Percentiles rank a stretch among this genome's conserved stretches.
Conservation (phyloP, 106 monocot species). For the Phalaenopsis equestris region DNA sequence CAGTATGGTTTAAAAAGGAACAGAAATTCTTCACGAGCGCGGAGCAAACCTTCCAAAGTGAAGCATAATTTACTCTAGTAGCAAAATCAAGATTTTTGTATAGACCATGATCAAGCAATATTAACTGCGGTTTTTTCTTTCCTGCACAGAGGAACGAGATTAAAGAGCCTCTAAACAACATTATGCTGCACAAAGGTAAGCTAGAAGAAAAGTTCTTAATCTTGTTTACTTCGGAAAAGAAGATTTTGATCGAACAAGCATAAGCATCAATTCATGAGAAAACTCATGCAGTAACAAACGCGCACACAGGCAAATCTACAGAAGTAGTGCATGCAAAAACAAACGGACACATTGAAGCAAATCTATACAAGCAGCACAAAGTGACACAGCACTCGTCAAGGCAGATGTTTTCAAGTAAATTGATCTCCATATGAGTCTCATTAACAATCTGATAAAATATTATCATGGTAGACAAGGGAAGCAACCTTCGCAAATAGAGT, state of each 20-base stretch:
- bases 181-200: not conserved
- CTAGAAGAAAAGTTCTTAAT: not conserved
- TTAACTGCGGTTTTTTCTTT: slow-evolving; percentile 71
- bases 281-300: not conserved
- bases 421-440: no score
- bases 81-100: slow-evolving; percentile 79
- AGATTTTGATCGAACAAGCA: not conserved
- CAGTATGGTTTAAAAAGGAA: not conserved
- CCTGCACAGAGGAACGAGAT: slow-evolving; percentile 23
- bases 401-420: no score
- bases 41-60: slow-evolving; percentile 80
- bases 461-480: no score
- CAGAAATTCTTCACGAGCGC: not conserved
- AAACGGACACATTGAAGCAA: no score
- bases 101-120: slow-evolving; percentile 93
- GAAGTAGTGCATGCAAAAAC: not conserved
- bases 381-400: no score
- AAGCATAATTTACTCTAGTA: slow-evolving; percentile 80
- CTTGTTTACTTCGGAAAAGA: not conserved
- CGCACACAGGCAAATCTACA: not conserved
- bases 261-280: not conserved
- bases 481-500: no score
- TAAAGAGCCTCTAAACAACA: not conserved
- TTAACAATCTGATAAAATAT: no score
- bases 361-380: no score